Conservation (phyloP, 148 eudicot genomes). For the Chenopodium suecicum region DNA sequence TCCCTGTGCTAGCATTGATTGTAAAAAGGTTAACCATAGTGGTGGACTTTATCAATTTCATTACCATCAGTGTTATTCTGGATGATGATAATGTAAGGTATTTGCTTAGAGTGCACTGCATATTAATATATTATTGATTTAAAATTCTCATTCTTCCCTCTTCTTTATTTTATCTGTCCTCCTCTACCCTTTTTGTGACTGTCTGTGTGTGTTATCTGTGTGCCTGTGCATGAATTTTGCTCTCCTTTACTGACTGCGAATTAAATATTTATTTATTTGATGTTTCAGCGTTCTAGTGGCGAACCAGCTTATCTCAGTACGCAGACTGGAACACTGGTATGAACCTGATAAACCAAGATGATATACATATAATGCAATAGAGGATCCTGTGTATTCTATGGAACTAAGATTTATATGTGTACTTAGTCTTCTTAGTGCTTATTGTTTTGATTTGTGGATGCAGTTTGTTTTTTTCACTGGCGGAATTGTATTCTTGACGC, state of each 20-base stretch:
- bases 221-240: neutral
- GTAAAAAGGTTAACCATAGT: too few relatives aligned
- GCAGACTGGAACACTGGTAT: conserved; percentile 87
- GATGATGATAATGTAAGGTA: neutral
- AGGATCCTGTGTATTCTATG: neutral
- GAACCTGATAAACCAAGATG: conserved; percentile 23
- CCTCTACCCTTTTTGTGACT: neutral
- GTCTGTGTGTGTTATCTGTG: neutral
- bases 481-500: conserved; percentile 85
- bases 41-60: too few relatives aligned
- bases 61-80: neutral
- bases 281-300: conserved; percentile 79
- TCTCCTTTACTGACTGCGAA: neutral
- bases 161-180: neutral
- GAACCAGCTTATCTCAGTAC: conserved; percentile 44
- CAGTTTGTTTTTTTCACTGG: conserved; percentile 98
- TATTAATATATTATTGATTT: neutral
- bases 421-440: neutral
- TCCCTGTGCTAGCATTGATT: too few relatives aligned
- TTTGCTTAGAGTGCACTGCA: neutral
- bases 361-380: neutral
- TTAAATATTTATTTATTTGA: neutral
- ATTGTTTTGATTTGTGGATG: conserved; percentile 27
- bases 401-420: neutral
- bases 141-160: neutral